A percentile compares a stretch with the other conserved stretches of the same genome.
These are phyloP conservation scores for Epipyxis sp. DNA, from an alignment of 108 stramenopile genomes.

Conservation along the genomic window DNA sequence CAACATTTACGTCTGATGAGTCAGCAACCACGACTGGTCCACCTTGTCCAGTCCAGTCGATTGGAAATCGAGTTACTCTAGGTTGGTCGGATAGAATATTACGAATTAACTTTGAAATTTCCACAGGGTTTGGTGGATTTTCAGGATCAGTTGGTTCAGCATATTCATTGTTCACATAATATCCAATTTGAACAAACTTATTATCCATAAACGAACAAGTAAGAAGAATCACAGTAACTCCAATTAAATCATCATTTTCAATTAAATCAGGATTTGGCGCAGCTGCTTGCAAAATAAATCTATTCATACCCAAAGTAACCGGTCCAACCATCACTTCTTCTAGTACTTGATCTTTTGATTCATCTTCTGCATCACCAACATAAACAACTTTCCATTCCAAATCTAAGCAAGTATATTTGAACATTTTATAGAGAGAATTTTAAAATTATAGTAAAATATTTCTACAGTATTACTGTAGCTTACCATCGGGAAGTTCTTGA, in stretches of 20 bases:
- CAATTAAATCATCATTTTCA: slow-evolving; percentile 78
- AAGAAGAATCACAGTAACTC: slow-evolving; percentile 94
- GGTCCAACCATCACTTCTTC: slow-evolving; percentile 97
- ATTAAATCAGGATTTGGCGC: slow-evolving; percentile 76
- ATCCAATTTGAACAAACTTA: slow-evolving; percentile 95
- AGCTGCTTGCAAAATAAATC: slow-evolving; percentile 81
- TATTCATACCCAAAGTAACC: slow-evolving; percentile 73
- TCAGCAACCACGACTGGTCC: neutral
- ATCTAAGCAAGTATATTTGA: slow-evolving; percentile 35
- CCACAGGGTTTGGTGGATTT: slow-evolving; percentile 33
- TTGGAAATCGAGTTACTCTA: slow-evolving; percentile 88
- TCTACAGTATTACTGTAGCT: neutral
- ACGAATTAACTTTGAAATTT: slow-evolving; percentile 50
- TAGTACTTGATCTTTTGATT: slow-evolving; percentile 77
- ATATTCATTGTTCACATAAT: slow-evolving; percentile 99
- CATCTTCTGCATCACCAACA: slow-evolving; percentile 89
- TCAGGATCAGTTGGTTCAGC: slow-evolving; percentile 45
- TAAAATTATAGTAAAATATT: neutral
- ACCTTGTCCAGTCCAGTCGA: slow-evolving; percentile 63
- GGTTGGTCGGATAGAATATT: slow-evolving; percentile 89
- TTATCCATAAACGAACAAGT: slow-evolving; percentile 88
- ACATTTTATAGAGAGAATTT: neutral
- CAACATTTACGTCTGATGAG: neutral
- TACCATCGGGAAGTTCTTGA: slow-evolving; percentile 68
- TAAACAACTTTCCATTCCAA: slow-evolving; percentile 95